These are phyloP conservation scores for Salix koriyanagi DNA, from an alignment of 345 rosid genomes.

Conservation along the genomic window DNA sequence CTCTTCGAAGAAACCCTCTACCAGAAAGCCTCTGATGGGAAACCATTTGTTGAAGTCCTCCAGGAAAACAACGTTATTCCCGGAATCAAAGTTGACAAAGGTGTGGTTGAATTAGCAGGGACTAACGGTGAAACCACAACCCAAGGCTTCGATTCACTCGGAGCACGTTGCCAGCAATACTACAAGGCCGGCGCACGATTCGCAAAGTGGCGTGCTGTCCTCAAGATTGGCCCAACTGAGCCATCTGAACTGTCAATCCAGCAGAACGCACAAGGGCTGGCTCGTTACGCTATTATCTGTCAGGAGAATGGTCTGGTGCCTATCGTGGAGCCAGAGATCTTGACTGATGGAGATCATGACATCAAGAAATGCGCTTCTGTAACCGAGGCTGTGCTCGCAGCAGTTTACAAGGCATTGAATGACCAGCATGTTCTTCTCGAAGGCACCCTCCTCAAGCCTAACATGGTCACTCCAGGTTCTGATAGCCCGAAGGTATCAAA, in stretches of 20 bases:
- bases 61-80: slow-evolving; percentile 73
- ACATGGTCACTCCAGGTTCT: slow-evolving; percentile 97
- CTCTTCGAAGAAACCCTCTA: slow-evolving; percentile 94
- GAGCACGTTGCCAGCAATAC: slow-evolving; percentile 76
- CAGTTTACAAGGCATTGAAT: slow-evolving; percentile 84
- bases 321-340: slow-evolving; percentile 84
- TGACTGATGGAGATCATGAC: slow-evolving; percentile 83
- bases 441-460: slow-evolving; percentile 92
- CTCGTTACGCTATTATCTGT: slow-evolving; percentile 90
- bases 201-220: slow-evolving; percentile 96
- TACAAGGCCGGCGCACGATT: slow-evolving; percentile 91
- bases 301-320: slow-evolving; percentile 95
- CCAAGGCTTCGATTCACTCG: slow-evolving; percentile 84
- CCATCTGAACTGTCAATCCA: slow-evolving; percentile 78
- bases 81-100: slow-evolving; percentile 95
- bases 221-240: slow-evolving; percentile 78
- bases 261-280: slow-evolving; percentile 90
- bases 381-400: slow-evolving; percentile 81
- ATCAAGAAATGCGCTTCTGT: slow-evolving; percentile 77
- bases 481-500: slow-evolving; percentile 70
- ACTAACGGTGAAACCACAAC: slow-evolving; percentile 91
- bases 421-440: slow-evolving; percentile 95
- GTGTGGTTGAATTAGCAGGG: slow-evolving; percentile 75
- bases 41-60: slow-evolving; percentile 79
- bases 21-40: slow-evolving; percentile 71